A percentile compares a stretch with the other conserved stretches of the same genome.
Evolutionary conservation across 345 rosid genomes (phyloP).

Genomic region (Microcos paniculata): DNA sequence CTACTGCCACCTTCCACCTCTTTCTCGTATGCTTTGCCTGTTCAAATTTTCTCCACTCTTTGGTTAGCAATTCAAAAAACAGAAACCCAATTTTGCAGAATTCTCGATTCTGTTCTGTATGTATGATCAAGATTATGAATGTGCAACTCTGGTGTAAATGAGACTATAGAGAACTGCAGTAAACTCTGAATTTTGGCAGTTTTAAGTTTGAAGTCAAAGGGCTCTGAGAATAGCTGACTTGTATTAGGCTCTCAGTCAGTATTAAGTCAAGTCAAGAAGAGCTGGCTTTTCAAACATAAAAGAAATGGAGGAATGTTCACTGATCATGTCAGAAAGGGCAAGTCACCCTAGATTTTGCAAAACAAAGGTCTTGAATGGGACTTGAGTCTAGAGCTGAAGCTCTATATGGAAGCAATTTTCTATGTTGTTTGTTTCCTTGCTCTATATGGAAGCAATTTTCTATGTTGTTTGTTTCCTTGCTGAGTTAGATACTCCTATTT

Average conservation of each 20-base stretch:
- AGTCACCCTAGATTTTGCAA: background rate
- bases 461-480: background rate
- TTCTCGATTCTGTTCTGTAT: background rate
- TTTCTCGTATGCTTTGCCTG: slow-evolving; percentile 9
- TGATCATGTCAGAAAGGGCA: background rate
- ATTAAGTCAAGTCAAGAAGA: background rate
- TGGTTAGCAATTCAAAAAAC: background rate
- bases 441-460: too few relatives aligned
- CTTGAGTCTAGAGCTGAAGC: background rate
- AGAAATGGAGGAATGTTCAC: background rate
- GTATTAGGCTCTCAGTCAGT: background rate
- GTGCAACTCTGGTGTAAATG: too few relatives aligned
- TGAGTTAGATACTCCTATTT: background rate
- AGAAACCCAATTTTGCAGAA: background rate
- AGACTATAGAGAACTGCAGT: too few relatives aligned
- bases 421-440: background rate
- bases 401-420: background rate
- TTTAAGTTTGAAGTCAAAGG: background rate
- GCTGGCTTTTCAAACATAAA: background rate
- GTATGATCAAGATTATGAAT: background rate
- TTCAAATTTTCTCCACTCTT: background rate
- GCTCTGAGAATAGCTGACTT: background rate
- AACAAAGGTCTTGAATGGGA: background rate
- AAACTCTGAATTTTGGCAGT: background rate
- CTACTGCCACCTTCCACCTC: background rate